phyloP scores from a whole-genome alignment of 108 stramenopile species.

The Seminavis robusta region DNA sequence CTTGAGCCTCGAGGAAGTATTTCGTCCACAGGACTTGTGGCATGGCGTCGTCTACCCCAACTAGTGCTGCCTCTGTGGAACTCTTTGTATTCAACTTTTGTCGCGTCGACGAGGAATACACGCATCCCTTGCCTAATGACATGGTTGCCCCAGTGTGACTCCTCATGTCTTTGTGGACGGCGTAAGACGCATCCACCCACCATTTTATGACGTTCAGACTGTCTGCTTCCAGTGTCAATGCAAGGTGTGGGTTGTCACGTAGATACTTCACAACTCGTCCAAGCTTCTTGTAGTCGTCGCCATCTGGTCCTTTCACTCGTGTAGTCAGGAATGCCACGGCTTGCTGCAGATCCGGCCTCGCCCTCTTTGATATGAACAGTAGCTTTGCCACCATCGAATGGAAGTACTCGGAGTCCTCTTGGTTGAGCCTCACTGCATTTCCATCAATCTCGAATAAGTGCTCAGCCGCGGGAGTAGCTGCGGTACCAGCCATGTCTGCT shows the following conservation, averaged over 20 bases:
- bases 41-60: constrained; percentile 12
- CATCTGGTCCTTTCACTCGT: constrained; percentile 28
- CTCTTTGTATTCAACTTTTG: constrained; percentile 38
- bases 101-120: constrained; percentile 1
- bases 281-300: constrained; percentile 48
- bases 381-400: constrained; percentile 19
- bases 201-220: constrained; percentile 1
- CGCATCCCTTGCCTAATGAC: constrained; percentile 23
- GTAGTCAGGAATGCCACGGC: constrained; percentile 43
- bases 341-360: constrained; percentile 36
- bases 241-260: constrained; percentile 14
- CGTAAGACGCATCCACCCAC: constrained; percentile 32
- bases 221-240: constrained; percentile 1
- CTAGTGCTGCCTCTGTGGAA: constrained; percentile 17
- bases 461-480: constrained; percentile 12
- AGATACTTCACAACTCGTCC: constrained; percentile 33
- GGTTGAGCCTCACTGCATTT: not conserved
- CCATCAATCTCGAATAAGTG: constrained; percentile 20
- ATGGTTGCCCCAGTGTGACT: constrained; percentile 28
- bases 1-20: constrained; percentile 14
- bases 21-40: constrained; percentile 7
- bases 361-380: constrained; percentile 25
- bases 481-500: not conserved
- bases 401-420: not conserved
- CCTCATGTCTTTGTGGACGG: constrained; percentile 27